These are phyloP conservation scores for Chaetomium globosum DNA, from an alignment of 2,329 filamentous ascomycete genomes.

Conservation along the genomic window DNA sequence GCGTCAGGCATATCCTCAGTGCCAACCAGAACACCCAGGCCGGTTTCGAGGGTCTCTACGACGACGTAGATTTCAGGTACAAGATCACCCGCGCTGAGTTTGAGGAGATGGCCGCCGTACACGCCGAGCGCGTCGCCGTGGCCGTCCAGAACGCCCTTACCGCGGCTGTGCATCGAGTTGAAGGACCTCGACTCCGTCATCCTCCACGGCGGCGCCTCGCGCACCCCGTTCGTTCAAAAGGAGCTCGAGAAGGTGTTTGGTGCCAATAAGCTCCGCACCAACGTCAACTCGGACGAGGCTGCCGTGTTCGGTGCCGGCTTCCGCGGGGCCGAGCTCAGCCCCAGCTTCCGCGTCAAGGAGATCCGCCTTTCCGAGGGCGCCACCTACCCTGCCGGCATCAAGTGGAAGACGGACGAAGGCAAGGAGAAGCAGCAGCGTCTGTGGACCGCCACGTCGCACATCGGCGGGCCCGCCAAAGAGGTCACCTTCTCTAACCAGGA, in stretches of 20 bases:
- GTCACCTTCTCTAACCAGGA: conserved; percentile 79
- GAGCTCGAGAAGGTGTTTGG: conserved; percentile 76
- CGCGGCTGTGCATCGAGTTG: conserved; percentile 70
- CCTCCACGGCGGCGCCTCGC: conserved; percentile 84
- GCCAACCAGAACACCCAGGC: conserved; percentile 82
- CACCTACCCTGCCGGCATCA: conserved; percentile 72
- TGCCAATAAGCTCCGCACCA: conserved; percentile 80
- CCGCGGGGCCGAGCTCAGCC: conserved; percentile 87
- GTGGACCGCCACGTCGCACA: conserved; percentile 74
- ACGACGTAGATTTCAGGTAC: conserved; percentile 92
- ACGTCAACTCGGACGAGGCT: conserved; percentile 95
- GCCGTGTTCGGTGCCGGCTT: conserved; percentile 96
- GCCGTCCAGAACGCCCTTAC: conserved; percentile 76
- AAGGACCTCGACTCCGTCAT: conserved; percentile 85
- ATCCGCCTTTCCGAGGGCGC: conserved; percentile 81
- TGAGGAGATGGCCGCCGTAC: conserved; percentile 71
- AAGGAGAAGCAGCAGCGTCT: conserved; percentile 79
- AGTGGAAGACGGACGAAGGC: conserved; percentile 69
- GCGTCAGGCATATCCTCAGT: conserved; percentile 83
- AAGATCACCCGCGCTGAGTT: conserved; percentile 80
- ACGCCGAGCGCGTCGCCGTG: conserved; percentile 67
- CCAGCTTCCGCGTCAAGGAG: conserved; percentile 96
- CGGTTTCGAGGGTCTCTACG: conserved; percentile 85
- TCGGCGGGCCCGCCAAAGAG: conserved; percentile 78
- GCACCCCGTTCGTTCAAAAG: conserved; percentile 93